Evolutionary conservation across 163 green algal species (phyloP).

Genomic region (Chlorella variabilis): DNA sequence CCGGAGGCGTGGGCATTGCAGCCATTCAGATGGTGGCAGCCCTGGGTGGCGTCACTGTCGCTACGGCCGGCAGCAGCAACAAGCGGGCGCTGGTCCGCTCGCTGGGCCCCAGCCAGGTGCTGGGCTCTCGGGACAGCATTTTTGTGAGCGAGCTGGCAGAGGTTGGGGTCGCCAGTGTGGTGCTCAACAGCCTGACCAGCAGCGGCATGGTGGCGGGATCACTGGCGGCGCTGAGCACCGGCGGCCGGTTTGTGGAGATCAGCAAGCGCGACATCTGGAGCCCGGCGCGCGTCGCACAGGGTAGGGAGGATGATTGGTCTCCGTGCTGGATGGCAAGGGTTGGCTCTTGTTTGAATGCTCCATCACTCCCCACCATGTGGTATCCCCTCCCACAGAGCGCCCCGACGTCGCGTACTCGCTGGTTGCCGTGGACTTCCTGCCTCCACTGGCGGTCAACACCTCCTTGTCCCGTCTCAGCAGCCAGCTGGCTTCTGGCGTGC

Average conservation of each 20-base stretch:
- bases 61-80: conserved; percentile 77
- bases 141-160: conserved; percentile 60
- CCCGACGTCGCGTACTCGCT: conserved; percentile 81
- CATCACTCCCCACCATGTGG: not conserved
- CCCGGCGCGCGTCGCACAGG: conserved; percentile 53
- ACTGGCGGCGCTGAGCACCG: conserved; percentile 61
- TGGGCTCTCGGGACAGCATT: conserved; percentile 70
- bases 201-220: conserved; percentile 79
- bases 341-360: not conserved
- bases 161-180: conserved; percentile 39
- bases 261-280: conserved; percentile 93
- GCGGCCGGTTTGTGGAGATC: conserved; percentile 85
- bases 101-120: conserved; percentile 55
- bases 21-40: conserved; percentile 61
- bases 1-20: conserved; percentile 84
- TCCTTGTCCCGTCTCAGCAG: conserved; percentile 62
- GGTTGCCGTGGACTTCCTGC: conserved; percentile 90
- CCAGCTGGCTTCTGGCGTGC: conserved; percentile 57
- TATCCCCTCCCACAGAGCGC: conserved; percentile 74
- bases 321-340: too few species aligned
- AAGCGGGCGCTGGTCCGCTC: conserved; percentile 79
- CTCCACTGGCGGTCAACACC: conserved; percentile 56
- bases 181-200: conserved; percentile 88
- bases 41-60: conserved; percentile 43
- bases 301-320: conserved; percentile 6